Conservation (phyloP, 768 basidiomycete species). For the Leccinum truebloodii region DNA sequence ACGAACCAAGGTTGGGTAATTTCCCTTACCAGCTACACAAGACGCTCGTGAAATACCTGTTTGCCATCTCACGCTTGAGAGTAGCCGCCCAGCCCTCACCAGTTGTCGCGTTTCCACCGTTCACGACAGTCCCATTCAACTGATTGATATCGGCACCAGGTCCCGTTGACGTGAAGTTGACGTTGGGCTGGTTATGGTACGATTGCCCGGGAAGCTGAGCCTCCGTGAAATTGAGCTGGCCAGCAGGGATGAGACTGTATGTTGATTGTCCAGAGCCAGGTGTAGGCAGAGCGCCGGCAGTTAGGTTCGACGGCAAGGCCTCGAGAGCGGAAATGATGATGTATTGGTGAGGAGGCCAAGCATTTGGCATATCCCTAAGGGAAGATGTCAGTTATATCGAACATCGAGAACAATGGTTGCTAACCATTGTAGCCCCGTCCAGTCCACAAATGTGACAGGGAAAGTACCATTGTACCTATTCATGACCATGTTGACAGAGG, state of each 20-base stretch:
- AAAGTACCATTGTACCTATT: conserved; percentile 87
- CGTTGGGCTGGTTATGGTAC: conserved; percentile 36
- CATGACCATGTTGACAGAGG: conserved; percentile 73
- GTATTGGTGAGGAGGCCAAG: conserved; percentile 87
- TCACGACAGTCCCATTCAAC: conserved; percentile 54
- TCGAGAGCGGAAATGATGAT: conserved; percentile 77
- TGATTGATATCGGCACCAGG: conserved; percentile 61
- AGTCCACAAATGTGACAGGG: conserved; percentile 73
- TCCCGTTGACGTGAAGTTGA: conserved; percentile 54
- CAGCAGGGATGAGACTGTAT: conserved; percentile 68
- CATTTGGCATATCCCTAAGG: conserved; percentile 78
- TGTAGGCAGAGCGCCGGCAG: conserved; percentile 54
- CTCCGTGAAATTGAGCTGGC: conserved; percentile 83
- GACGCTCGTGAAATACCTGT: conserved; percentile 79
- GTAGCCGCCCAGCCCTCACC: conserved; percentile 67
- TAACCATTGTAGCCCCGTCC: conserved; percentile 80
- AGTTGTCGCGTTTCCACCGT: conserved; percentile 62
- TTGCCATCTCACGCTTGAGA: conserved; percentile 73
- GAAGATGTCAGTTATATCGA: neutral
- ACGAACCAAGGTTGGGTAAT: neutral
- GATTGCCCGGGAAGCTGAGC: conserved; percentile 69
- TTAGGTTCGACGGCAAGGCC: conserved; percentile 71
- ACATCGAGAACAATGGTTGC: conserved; percentile 4
- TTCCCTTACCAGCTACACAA: conserved; percentile 82
- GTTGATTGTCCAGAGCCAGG: conserved; percentile 53